Evolutionary conservation across 2,329 filamentous ascomycete genomes (phyloP).

Genomic region (Exophiala sp.): DNA sequence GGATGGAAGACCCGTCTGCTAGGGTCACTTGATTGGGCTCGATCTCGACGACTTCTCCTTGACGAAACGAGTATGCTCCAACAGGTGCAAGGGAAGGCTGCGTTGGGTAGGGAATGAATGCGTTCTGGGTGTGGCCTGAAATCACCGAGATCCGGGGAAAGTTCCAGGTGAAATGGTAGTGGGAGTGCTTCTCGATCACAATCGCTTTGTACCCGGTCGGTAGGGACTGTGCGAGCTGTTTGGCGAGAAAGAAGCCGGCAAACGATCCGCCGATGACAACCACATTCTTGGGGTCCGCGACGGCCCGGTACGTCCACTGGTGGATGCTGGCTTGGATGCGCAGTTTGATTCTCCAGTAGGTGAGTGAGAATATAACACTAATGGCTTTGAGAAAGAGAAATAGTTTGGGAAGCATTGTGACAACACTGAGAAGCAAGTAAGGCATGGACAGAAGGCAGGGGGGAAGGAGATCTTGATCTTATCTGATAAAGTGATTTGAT

Average conservation of each 20-base stretch:
- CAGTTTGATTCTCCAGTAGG: background rate
- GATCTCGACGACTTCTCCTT: constrained; percentile 42
- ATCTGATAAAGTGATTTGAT: constrained; percentile 11
- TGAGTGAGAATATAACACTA: constrained; percentile 8
- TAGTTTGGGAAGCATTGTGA: constrained; percentile 11
- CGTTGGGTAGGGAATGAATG: constrained; percentile 58
- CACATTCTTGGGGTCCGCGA: constrained; percentile 22
- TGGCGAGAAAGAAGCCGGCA: constrained; percentile 50
- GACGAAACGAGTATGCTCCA: constrained; percentile 40
- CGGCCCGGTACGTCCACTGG: constrained; percentile 16
- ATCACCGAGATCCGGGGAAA: constrained; percentile 58
- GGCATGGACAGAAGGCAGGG: background rate
- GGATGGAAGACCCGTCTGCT: constrained; percentile 43
- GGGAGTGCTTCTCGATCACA: constrained; percentile 57
- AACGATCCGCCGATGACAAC: constrained; percentile 54
- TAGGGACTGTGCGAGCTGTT: constrained; percentile 47
- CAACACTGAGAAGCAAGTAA: too few species aligned
- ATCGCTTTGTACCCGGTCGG: constrained; percentile 52
- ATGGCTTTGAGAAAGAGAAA: constrained; percentile 9
- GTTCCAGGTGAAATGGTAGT: constrained; percentile 60
- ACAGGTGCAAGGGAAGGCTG: constrained; percentile 37
- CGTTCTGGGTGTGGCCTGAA: constrained; percentile 53
- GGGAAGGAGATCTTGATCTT: constrained; percentile 13
- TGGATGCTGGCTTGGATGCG: constrained; percentile 14
- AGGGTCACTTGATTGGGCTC: constrained; percentile 40